Conservation (phyloP, 768 basidiomycete genomes). For the Phaeolepiota aurea region DNA sequence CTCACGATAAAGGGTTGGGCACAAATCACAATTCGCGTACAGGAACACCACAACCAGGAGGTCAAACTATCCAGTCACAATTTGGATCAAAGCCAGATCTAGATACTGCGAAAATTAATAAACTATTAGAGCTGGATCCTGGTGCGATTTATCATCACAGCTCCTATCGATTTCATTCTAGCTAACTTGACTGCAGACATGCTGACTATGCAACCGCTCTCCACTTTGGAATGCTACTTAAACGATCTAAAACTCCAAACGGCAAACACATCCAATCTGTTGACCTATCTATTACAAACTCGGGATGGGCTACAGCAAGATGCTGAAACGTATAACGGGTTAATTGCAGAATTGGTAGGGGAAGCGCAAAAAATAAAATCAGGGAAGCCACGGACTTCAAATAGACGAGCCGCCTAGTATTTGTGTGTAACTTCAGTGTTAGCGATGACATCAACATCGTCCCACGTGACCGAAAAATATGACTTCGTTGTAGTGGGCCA, state of each 20-base stretch:
- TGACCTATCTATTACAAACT: conserved; percentile 78
- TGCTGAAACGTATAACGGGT: conserved; percentile 81
- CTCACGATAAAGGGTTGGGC: conserved; percentile 17
- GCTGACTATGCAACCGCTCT: conserved; percentile 62
- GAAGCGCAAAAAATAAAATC: conserved; percentile 83
- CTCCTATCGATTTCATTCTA: conserved; percentile 3
- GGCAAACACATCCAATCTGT: conserved; percentile 60
- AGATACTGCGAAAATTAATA: conserved; percentile 55
- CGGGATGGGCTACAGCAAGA: conserved; percentile 80
- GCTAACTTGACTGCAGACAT: conserved; percentile 38
- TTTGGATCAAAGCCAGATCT: conserved; percentile 77
- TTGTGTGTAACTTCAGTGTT: neutral
- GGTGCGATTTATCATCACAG: conserved; percentile 34
- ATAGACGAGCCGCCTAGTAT: neutral
- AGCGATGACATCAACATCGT: too few relatives aligned
- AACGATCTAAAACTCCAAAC: conserved; percentile 65
- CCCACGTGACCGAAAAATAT: too few relatives aligned
- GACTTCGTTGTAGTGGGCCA: too few relatives aligned
- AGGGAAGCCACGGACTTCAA: conserved; percentile 36
- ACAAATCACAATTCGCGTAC: conserved; percentile 42
- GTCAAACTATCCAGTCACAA: conserved; percentile 25
- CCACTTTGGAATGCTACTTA: conserved; percentile 57
- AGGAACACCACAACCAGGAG: conserved; percentile 38
- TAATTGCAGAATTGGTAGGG: conserved; percentile 88
- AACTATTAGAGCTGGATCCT: conserved; percentile 55